Evolutionary conservation across 2,329 filamentous ascomycete genomes (phyloP).

Genomic region (Lachnellula willkommii): DNA sequence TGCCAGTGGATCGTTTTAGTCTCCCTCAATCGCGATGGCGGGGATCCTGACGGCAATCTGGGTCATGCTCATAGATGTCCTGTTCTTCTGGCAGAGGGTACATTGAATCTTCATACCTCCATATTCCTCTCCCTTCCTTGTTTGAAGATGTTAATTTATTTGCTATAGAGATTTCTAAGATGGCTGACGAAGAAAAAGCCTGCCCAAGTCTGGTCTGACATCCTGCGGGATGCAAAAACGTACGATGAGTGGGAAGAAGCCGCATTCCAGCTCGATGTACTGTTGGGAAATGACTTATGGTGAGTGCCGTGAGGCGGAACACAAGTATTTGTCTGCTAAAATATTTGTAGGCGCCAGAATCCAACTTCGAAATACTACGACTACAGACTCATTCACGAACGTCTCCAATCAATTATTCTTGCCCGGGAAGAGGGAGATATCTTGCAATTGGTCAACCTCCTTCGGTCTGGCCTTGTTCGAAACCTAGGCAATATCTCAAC

Average conservation of each 20-base stretch:
- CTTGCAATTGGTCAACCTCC: slow-evolving; percentile 68
- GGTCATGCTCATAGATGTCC: slow-evolving; percentile 56
- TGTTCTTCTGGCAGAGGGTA: slow-evolving; percentile 54
- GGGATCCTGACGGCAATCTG: slow-evolving; percentile 40
- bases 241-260: slow-evolving; percentile 85
- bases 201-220: slow-evolving; percentile 59
- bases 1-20: background rate
- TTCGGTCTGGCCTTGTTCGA: slow-evolving; percentile 72
- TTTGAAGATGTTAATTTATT: slow-evolving; percentile 2
- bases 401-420: slow-evolving; percentile 63
- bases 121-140: background rate
- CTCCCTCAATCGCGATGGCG: slow-evolving; percentile 20
- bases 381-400: slow-evolving; percentile 74
- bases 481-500: slow-evolving; percentile 90
- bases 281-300: slow-evolving; percentile 78
- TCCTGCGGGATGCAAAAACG: slow-evolving; percentile 58
- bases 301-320: slow-evolving; percentile 33
- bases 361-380: slow-evolving; percentile 79
- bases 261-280: slow-evolving; percentile 76
- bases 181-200: slow-evolving; percentile 64
- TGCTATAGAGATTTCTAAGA: slow-evolving; percentile 55
- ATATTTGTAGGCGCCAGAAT: slow-evolving; percentile 65
- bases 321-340: slow-evolving; percentile 7
- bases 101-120: background rate
- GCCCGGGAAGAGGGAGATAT: slow-evolving; percentile 69